Percentiles rank a stretch among this genome's conserved stretches.
phyloP scores from a whole-genome alignment of 441 rosid species.

The Capsella rubella region DNA sequence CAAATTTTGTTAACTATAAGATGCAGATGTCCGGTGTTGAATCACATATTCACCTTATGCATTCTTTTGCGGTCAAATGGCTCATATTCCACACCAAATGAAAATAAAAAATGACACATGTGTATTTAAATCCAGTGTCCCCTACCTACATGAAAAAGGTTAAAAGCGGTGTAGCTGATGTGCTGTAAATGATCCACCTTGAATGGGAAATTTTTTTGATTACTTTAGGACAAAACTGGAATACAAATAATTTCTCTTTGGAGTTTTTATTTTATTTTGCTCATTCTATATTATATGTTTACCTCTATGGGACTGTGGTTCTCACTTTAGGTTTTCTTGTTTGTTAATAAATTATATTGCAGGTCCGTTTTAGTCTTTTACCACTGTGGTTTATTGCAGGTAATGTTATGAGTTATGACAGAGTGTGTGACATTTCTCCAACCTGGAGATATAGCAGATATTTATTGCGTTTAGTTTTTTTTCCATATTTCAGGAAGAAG shows the following conservation, averaged over 20 bases:
- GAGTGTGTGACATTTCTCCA: constrained; percentile 21
- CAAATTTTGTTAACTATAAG: neutral
- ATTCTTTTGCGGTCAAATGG: constrained; percentile 10
- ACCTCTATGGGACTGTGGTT: constrained; percentile 22
- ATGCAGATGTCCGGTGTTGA: constrained; percentile 11
- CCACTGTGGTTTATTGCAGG: constrained; percentile 81
- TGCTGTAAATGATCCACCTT: constrained; percentile 5
- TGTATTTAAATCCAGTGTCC: neutral
- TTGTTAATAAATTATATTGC: constrained; percentile 39
- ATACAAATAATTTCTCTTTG: neutral
- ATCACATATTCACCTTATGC: neutral
- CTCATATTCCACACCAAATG: neutral
- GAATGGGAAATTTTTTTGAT: neutral
- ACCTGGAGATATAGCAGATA: constrained; percentile 11
- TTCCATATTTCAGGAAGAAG: constrained; percentile 58
- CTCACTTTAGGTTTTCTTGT: constrained; percentile 23
- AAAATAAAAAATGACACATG: neutral
- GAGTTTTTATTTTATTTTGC: neutral
- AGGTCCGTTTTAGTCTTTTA: constrained; percentile 69
- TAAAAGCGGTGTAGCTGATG: neutral
- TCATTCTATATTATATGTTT: neutral
- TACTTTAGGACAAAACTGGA: neutral
- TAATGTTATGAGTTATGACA: constrained; percentile 40
- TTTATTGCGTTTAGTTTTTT: constrained; percentile 28
- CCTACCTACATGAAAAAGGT: neutral